phyloP scores from a whole-genome alignment of 2,329 filamentous ascomycete genomes.

The Colletotrichum acutatum region DNA sequence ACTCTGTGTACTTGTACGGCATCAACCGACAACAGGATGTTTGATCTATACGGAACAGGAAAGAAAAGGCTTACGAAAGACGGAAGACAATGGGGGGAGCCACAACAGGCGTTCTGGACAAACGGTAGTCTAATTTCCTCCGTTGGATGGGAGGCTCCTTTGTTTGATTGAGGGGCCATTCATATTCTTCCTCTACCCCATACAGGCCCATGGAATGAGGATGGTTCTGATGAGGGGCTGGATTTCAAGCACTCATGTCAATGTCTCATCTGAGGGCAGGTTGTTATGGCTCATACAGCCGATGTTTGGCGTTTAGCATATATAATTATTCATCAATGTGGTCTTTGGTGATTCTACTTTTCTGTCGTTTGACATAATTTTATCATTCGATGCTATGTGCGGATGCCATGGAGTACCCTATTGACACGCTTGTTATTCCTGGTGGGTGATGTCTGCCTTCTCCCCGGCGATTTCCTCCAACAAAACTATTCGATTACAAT shows the following conservation, averaged over 20 bases:
- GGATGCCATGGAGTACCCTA: no score
- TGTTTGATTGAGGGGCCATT: neutral
- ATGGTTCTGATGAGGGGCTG: neutral
- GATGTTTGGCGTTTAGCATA: slow-evolving; percentile 9
- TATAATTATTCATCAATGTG: slow-evolving; percentile 1
- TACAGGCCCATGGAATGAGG: neutral
- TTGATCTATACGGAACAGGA: slow-evolving; percentile 1
- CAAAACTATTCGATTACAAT: no score
- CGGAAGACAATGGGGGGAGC: neutral
- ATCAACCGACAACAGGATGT: slow-evolving; percentile 10
- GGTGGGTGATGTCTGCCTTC: no score
- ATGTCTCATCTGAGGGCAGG: neutral
- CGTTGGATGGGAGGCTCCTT: neutral
- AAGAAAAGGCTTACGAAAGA: neutral
- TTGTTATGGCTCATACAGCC: neutral
- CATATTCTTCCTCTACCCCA: neutral
- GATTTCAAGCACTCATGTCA: neutral
- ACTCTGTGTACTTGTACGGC: slow-evolving; percentile 17
- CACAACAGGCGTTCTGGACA: slow-evolving; percentile 11
- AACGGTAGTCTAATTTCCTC: neutral
- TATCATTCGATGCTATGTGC: no score
- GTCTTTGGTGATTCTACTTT: no score
- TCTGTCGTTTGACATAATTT: no score
- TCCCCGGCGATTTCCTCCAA: no score
- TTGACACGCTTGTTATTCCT: no score